Base-by-base conservation (phyloP, 768 basidiomycete species). In the Rhodosporidiobolus odoratus region DNA sequence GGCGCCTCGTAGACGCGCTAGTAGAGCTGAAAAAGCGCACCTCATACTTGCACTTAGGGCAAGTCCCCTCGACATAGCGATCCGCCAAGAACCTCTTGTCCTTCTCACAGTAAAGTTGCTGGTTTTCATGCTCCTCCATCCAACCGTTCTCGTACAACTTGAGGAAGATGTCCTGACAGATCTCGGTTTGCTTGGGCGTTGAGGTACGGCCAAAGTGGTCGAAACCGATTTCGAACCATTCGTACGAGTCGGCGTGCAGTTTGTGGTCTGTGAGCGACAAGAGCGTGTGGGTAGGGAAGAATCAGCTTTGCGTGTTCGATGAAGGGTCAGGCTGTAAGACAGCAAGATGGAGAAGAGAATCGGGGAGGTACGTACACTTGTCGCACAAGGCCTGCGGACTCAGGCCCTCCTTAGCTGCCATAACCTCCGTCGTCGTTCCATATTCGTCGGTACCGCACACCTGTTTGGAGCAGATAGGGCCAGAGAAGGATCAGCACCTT, bases 371-470 rank as follows among this genome's bases (percentile, higher is more conserved):
- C 70, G 17, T 19, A 75, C 73, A 75, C 68, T 75, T 75, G 67
- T 75, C 73, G 62, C 73, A 75, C 8, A 75, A 57, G 27, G 56
- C 85, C 70, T 82, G 83, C 0, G 92, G 89, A 17, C 89, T 86
- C 47, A 93, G 79, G 0, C 87, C 86, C 78, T 95, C 92, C 78
- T 92, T 92, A 68, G 92, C 79, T 6, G 96, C 95, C 79, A 96
- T 94, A 4, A 94, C 97, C 83, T 99, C 96, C 1, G 96, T 96
- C 1, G 96, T 95, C 12, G 96, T 99, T n/a, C 96, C 96, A 77
- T 99, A 99, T 80, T 99, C 96, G 78, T 99, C 96, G 7, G 96
- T 98, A 35, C 96, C 96, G 80, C 96, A 99, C 65, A 99, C 85
- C 73, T 75, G 76, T 75, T 37, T 13, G 57, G 9, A 21, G 16